Evolutionary conservation across 345 rosid species (phyloP).

Genomic region (Adansonia digitata): DNA sequence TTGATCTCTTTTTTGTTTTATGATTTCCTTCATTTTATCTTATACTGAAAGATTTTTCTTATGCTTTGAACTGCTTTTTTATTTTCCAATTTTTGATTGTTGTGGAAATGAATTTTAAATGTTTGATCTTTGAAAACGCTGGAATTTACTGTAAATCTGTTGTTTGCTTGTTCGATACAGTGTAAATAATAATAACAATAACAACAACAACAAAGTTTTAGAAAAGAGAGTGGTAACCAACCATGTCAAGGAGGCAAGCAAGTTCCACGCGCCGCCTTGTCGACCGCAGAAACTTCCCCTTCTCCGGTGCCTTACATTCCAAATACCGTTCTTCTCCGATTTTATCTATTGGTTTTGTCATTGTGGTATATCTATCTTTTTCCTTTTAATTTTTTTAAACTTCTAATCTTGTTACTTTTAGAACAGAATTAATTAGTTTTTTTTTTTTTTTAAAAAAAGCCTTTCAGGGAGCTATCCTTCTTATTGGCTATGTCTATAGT

Average conservation of each 20-base stretch:
- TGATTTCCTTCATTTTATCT: neutral
- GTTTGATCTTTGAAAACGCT: neutral
- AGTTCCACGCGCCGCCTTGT: slow-evolving; percentile 67
- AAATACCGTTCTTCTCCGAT: slow-evolving; percentile 77
- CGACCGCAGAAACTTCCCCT: slow-evolving; percentile 70
- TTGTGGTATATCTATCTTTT: slow-evolving; percentile 40
- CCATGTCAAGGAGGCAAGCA: slow-evolving; percentile 86
- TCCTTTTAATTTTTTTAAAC: neutral
- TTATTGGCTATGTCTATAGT: slow-evolving; percentile 61
- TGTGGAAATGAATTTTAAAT: neutral
- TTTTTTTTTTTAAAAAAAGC: neutral
- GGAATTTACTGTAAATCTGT: neutral
- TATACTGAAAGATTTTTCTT: neutral
- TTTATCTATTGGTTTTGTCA: slow-evolving; percentile 59
- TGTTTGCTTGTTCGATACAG: neutral
- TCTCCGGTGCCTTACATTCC: slow-evolving; percentile 63
- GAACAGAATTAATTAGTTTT: neutral
- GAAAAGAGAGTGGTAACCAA: neutral
- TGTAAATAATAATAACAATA: neutral
- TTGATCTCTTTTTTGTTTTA: neutral
- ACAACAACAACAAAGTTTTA: neutral
- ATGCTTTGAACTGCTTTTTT: neutral
- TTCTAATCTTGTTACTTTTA: neutral
- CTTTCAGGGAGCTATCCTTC: slow-evolving; percentile 71
- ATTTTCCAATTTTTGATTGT: neutral